Evolutionary conservation across 169 alveolate genomes (phyloP), one percentile per base, ranked within the genome.

Genomic region (Besnoitia besnoiti): DNA sequence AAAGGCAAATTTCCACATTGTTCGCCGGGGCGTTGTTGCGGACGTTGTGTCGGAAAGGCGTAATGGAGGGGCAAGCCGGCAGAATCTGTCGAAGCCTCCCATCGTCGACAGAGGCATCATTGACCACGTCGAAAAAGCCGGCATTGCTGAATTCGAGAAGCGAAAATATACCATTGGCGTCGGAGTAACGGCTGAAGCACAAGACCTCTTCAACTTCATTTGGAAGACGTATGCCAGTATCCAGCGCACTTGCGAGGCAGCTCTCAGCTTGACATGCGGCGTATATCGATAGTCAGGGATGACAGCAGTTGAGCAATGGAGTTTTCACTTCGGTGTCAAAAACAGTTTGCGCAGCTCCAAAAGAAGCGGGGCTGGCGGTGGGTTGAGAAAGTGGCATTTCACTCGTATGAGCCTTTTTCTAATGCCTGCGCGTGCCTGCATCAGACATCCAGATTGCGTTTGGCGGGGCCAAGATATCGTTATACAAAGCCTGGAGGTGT

Each of bases 131-230:
- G 85, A 77, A 42, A 77, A 77, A 42, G 61, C 35, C 55, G 85
- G 59, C 61, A 33, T 73, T 44, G 84, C 84, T 12, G 84, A 73
- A 37, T 73, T 73, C 46, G 84, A 73, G 84, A 77, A 77, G 55
- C 59, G 55, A 19, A 77, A 42, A 37, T 42, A 42, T 55, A 39
- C 61, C 0, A 40, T 37, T 37, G 85, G 85, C n/a, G 85, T 77
- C 59, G 85, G 85, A 42, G 85, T 77, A 27, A 77, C 59, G 14
- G 55, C 49, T 37, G 85, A 77, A 35, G 85, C 85, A 24, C 85
- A 77, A 21, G 85, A 77, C 59, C 85, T 77, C 85, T 77, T 77
- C 85, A 55, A 77, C 55, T 77, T 77, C 55, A 37, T 77, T 55
- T 42, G 55, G 59, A 77, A 77, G 46, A 77, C 85, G 85, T 77